These are phyloP conservation scores for Prunus kanzakura DNA, from an alignment of 306 rosid genomes.

Conservation along the genomic window DNA sequence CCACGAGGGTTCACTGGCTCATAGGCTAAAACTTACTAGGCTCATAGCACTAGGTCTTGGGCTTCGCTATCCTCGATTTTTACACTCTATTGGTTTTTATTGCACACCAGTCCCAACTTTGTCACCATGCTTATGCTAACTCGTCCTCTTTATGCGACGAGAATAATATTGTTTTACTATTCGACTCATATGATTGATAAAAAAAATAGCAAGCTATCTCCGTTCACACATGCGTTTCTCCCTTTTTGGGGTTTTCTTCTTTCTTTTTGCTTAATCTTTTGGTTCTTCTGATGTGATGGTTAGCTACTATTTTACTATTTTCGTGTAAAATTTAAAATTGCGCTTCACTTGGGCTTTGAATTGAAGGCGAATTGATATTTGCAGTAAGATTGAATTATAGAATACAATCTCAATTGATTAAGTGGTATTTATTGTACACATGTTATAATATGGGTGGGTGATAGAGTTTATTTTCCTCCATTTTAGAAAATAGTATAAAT, in stretches of 20 bases:
- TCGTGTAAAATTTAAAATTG: neutral
- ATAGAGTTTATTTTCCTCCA: fast-evolving
- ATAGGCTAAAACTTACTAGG: neutral
- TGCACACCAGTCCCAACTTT: too few relatives aligned
- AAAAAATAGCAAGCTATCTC: too few relatives aligned
- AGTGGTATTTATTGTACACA: too few relatives aligned
- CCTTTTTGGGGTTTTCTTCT: neutral
- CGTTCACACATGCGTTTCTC: too few relatives aligned
- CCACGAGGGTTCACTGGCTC: conserved; percentile 4
- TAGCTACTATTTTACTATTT: neutral
- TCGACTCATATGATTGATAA: too few relatives aligned
- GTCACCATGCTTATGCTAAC: too few relatives aligned
- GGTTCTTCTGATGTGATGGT: neutral
- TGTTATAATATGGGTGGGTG: fast-evolving
- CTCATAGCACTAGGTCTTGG: conserved; percentile 20
- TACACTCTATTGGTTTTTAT: too few relatives aligned
- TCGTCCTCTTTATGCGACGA: too few relatives aligned
- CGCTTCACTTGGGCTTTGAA: neutral
- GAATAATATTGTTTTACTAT: too few relatives aligned
- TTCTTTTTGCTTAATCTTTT: neutral
- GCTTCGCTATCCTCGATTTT: neutral
- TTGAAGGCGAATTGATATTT: neutral
- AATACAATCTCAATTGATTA: too few relatives aligned
- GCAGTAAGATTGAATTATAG: neutral
- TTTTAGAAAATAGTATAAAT: fast-evolving